Percentiles rank a stretch among this genome's conserved stretches.
Conservation (phyloP, 352 stramenopile species). For the Phytopythium mirpurense region DNA sequence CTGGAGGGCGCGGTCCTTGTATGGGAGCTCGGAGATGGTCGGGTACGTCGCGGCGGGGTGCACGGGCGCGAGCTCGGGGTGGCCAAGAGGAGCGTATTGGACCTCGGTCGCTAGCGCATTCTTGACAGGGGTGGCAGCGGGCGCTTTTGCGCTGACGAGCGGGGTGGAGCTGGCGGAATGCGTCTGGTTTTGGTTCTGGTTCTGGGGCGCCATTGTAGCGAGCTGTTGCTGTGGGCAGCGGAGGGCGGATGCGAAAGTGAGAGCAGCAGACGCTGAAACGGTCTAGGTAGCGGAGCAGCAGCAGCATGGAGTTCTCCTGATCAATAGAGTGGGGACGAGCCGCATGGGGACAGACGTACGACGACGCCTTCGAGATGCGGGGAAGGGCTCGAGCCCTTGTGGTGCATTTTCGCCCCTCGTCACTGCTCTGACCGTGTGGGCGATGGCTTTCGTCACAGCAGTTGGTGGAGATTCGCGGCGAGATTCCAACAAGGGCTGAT, state of each 20-base stretch:
- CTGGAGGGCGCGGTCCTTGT: slow-evolving; percentile 23
- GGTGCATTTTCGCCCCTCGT: not conserved
- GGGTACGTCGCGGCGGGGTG: slow-evolving; percentile 21
- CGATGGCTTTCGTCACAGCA: no score
- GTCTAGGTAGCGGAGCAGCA: no score
- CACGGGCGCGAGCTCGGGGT: slow-evolving; percentile 16
- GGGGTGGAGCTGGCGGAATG: no score
- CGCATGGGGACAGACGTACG: not conserved
- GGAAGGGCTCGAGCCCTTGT: not conserved
- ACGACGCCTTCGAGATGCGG: not conserved
- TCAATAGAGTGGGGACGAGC: not conserved
- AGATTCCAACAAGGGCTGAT: no score
- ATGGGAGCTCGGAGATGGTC: slow-evolving; percentile 21
- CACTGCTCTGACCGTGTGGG: not conserved
- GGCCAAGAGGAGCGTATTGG: slow-evolving; percentile 9
- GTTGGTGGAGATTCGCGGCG: no score
- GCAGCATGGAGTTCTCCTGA: no score
- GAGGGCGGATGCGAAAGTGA: not conserved
- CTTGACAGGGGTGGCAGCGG: slow-evolving; percentile 11
- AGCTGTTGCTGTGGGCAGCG: not conserved
- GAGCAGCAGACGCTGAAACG: not conserved
- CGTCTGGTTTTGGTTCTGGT: slow-evolving; percentile 1
- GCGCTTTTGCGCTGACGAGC: no score
- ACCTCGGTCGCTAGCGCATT: slow-evolving; percentile 19
- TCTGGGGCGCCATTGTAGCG: not conserved